Evolutionary conservation across 768 basidiomycete species (phyloP), one percentile per base, ranked within the genome.

Genomic region (Leccinellum albellum): DNA sequence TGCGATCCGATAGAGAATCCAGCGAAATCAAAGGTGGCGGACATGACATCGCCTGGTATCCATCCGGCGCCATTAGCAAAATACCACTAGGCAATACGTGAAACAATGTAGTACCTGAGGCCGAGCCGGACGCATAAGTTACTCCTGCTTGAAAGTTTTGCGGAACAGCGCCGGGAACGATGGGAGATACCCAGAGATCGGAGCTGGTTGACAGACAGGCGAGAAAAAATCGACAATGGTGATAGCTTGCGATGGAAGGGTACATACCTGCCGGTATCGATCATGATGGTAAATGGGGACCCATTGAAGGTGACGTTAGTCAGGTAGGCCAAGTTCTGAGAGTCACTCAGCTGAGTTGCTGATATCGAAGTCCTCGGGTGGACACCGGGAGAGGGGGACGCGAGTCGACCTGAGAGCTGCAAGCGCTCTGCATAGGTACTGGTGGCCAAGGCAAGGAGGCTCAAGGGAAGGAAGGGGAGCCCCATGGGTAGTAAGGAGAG

Each of bases 111-210:
- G 21, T 40, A 85, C 85, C 86, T 61, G 73, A 55, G 4, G 82
- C 80, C 2, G 68, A 67, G 31, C 83, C 84, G 15, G 81, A 74
- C 15, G 83, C 86, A 71, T 87, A 88, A 7, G 69, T 64, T 20
- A 86, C 77, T 15, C 64, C 64, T 20, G 76, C 67, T 8, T 70
- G 71, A 50, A 65, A 68, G 3, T 75, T 77, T 35, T 80, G 76
- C 24, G 70, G 61, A 17, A 61, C 73, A 32, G 76, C 77, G 35
- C 66, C 67, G 12, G 72, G 70, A 7, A 85, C 77, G 51, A 56
- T 56, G 29, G 77, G 76, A 10, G 79, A 77, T 6, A 87, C 79
- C 80, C 82, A 87, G 8, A 87, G 69, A 65, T 89, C 87, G 15
- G 86, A 86, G 58, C 86, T 88, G 50, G 37, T 35, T 17, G 13